phyloP scores from a whole-genome alignment of 345 rosid genomes.

The Hibiscus trionum region DNA sequence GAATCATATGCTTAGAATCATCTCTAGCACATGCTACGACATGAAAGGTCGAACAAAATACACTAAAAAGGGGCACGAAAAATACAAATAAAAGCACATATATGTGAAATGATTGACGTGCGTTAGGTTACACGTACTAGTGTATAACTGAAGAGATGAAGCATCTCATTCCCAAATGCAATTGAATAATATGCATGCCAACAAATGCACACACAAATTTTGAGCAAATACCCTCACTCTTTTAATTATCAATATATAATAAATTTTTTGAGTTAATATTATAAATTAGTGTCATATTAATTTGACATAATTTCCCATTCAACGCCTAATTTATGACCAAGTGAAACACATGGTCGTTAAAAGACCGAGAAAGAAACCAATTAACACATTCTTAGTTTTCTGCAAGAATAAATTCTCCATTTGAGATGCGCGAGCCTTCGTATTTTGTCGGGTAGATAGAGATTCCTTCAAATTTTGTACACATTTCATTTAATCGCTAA shows the following conservation, averaged over 20 bases:
- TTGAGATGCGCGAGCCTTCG: not conserved
- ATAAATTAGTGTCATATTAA: not conserved
- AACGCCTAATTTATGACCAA: not conserved
- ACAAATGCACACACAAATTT: not conserved
- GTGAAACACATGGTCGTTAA: not conserved
- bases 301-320: not conserved
- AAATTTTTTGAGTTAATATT: not conserved
- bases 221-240: not conserved
- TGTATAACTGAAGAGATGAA: constrained; percentile 14
- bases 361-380: not conserved
- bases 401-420: constrained; percentile 3
- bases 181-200: not conserved
- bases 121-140: not conserved
- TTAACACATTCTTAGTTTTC: not conserved
- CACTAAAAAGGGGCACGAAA: not conserved
- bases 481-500: not conserved
- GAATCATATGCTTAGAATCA: constrained; percentile 30
- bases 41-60: constrained; percentile 17
- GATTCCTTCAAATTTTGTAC: not conserved
- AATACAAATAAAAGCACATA: not conserved
- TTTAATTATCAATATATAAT: not conserved
- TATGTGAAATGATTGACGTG: not conserved
- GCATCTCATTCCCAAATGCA: constrained; percentile 22
- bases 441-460: not conserved
- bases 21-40: not conserved